Base-by-base conservation (phyloP, 1,139 yeast species). In the Yamadazyma triangularis region DNA sequence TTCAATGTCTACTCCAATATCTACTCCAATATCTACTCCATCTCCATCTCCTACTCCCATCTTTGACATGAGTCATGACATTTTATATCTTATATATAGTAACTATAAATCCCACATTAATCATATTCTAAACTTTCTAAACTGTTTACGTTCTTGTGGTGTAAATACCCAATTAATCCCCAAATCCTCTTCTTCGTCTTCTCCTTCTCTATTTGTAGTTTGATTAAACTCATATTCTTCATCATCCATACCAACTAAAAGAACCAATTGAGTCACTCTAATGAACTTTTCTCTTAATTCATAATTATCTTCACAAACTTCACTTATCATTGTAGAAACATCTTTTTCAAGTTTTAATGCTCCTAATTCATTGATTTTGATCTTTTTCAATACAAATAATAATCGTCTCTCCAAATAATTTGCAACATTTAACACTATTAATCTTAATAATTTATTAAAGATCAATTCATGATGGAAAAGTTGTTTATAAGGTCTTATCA, bases 301-400 rank as follows among this genome's bases (percentile, higher is more conserved):
- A 54, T 87, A 91, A 45, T 79, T 65, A 60, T 53, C 79, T 51
- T 53, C 76, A 68, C 58, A 86, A 50, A 47, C 70, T 40, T 79
- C 82, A 32, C 76, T 72, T 30, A 91, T 84, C 24, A 89, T 70
- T 28, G 75, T 67, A 24, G 91, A 78, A 27, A 89, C 61, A 52
- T 89, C 96, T 38, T 85, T 77, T 45, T 93, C 98, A 31, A 93
- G 62, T 41, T 80, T 82, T 22, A 88, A 71, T 0, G 95, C 80
- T 0, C 97, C 97, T 29, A 85, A 60, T 43, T 85, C 95, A 47
- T 85, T 88, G 39, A 87, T 77, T 38, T 52, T 57, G 40, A 56
- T 64, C 36, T 71, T 75, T 32, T 77, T 77, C 36, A 80, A 73
- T 26, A 85, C 64, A 4, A 66, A 44, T 74, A 88, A 73, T 25